Evolutionary conservation across 306 rosid genomes (phyloP).

Genomic region (Cajanus cajan): DNA sequence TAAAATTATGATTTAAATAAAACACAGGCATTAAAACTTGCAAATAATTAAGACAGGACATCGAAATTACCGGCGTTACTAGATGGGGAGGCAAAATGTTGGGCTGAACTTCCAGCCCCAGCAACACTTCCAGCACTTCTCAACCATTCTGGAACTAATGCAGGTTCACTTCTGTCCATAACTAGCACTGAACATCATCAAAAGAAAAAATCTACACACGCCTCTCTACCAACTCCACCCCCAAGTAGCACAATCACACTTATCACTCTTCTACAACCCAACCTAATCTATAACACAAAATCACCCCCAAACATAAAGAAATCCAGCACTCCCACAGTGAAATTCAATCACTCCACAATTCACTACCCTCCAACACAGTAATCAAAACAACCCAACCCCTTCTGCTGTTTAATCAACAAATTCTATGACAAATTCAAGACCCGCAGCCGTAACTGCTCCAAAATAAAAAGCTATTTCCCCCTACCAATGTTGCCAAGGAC

Average conservation of each 20-base stretch:
- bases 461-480: background rate
- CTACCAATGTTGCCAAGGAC: slow-evolving; percentile 21
- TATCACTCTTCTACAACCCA: background rate
- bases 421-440: background rate
- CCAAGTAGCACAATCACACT: slow-evolving; percentile 19
- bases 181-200: slow-evolving; percentile 85
- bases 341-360: slow-evolving; percentile 9
- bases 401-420: slow-evolving; percentile 21
- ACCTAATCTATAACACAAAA: background rate
- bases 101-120: slow-evolving; percentile 88
- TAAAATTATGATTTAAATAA: background rate
- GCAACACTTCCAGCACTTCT: slow-evolving; percentile 81
- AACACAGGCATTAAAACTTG: background rate
- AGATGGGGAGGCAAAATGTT: slow-evolving; percentile 69
- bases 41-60: background rate
- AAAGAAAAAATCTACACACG: slow-evolving; percentile 36
- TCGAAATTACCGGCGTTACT: slow-evolving; percentile 57
- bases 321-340: background rate
- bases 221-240: slow-evolving; percentile 54
- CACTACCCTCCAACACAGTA: background rate
- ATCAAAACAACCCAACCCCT: background rate
- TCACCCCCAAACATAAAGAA: background rate
- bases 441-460: slow-evolving; percentile 23
- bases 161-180: slow-evolving; percentile 97
- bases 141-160: slow-evolving; percentile 98